Percentiles rank a stretch among this genome's conserved stretches.
These are phyloP conservation scores for Suillus alpinus DNA, from an alignment of 768 basidiomycete species.

Conservation along the genomic window DNA sequence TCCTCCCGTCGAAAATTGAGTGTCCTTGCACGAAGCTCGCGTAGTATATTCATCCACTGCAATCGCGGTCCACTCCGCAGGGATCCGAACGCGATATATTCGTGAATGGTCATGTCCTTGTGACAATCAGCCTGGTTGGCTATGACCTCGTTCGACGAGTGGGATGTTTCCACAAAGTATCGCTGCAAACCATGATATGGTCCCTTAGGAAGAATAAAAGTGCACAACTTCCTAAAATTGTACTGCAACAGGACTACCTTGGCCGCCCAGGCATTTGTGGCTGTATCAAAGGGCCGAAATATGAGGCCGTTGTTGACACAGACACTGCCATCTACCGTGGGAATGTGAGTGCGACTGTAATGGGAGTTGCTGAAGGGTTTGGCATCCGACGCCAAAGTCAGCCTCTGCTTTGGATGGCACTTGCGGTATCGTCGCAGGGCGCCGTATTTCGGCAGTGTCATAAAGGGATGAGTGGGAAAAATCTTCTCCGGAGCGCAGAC, in stretches of 20 bases:
- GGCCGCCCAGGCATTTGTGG: slow-evolving; percentile 11
- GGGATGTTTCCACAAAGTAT: slow-evolving; percentile 33
- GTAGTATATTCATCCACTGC: slow-evolving; percentile 51
- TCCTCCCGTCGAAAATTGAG: slow-evolving; percentile 39
- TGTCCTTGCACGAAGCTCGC: slow-evolving; percentile 38
- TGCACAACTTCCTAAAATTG: slow-evolving; percentile 23
- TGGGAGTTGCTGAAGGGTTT: slow-evolving; percentile 20
- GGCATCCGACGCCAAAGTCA: slow-evolving; percentile 23
- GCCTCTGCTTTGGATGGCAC: slow-evolving; percentile 16
- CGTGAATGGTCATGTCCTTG: slow-evolving; percentile 39
- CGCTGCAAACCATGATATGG: slow-evolving; percentile 36
- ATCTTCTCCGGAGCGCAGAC: slow-evolving; percentile 22
- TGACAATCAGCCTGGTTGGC: slow-evolving; percentile 42
- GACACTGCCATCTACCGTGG: slow-evolving; percentile 11
- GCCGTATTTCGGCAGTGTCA: slow-evolving; percentile 12
- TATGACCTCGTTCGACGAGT: slow-evolving; percentile 44
- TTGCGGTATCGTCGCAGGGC: slow-evolving; percentile 13
- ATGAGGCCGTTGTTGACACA: slow-evolving; percentile 35
- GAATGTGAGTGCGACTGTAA: slow-evolving; percentile 14
- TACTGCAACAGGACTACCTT: slow-evolving; percentile 11
- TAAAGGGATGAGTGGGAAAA: slow-evolving; percentile 8
- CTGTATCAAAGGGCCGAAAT: slow-evolving; percentile 29
- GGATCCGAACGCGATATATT: slow-evolving; percentile 42
- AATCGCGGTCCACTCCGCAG: slow-evolving; percentile 43
- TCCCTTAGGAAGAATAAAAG: slow-evolving; percentile 28